Conservation (phyloP, 73 alveolate genomes). For the Paramecium sexaurelia region DNA sequence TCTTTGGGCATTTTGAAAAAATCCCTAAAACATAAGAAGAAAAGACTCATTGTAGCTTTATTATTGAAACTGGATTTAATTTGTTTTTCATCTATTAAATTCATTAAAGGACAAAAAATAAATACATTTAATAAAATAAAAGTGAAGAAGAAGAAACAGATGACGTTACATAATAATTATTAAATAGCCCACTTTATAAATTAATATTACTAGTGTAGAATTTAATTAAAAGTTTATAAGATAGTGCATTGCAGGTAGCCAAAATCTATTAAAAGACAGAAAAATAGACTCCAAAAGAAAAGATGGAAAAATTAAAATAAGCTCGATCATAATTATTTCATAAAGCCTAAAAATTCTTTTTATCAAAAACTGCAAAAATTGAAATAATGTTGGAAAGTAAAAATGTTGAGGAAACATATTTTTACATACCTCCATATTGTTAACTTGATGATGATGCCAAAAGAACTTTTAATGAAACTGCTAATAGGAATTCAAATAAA, state of each 20-base stretch:
- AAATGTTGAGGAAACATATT: conserved; percentile 62
- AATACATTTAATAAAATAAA: background rate
- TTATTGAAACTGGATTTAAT: conserved; percentile 73
- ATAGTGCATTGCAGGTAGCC: conserved; percentile 13
- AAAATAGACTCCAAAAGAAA: background rate
- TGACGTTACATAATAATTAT: background rate
- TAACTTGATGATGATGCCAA: conserved; percentile 63
- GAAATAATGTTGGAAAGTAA: conserved; percentile 47
- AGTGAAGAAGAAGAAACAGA: conserved; percentile 9
- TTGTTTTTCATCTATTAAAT: conserved; percentile 57
- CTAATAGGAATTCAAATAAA: conserved; percentile 71
- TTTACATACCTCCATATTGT: conserved; percentile 71
- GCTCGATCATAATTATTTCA: background rate
- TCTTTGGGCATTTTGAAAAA: conserved; percentile 48
- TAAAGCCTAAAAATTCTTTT: conserved; percentile 60
- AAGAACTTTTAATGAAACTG: conserved; percentile 65
- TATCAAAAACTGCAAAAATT: conserved; percentile 9
- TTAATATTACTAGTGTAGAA: background rate
- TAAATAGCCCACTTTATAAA: background rate
- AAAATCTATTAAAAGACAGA: background rate
- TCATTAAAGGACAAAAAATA: conserved; percentile 36
- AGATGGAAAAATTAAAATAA: background rate
- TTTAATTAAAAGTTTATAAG: conserved; percentile 8
- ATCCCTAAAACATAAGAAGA: background rate
- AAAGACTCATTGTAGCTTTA: conserved; percentile 1